Conservation (phyloP, 2,329 filamentous ascomycete genomes). For the Paraphaeosphaeria minitans region DNA sequence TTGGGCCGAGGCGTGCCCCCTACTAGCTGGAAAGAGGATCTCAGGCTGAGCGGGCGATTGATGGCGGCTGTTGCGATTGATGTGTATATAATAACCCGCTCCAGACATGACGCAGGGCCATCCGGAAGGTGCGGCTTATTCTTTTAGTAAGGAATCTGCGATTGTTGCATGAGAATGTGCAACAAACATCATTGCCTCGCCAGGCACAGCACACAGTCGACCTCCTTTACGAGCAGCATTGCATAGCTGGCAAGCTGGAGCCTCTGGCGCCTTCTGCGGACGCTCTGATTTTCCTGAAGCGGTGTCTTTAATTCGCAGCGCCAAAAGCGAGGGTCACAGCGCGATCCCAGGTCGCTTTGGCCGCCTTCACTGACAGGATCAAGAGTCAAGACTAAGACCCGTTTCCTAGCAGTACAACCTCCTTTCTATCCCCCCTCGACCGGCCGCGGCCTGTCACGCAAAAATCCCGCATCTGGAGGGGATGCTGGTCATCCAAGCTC, state of each 20-base stretch:
- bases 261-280: neutral
- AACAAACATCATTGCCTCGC: neutral
- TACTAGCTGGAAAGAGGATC: constrained; percentile 4
- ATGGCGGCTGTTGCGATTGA: neutral
- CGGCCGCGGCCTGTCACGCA: neutral
- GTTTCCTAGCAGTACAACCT: neutral
- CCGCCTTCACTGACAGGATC: constrained; percentile 4
- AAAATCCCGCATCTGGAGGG: constrained; percentile 4
- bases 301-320: neutral
- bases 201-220: neutral
- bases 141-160: constrained; percentile 3
- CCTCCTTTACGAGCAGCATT: neutral
- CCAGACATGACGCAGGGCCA: neutral
- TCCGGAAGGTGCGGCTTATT: neutral
- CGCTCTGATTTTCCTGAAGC: neutral
- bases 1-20: constrained; percentile 7
- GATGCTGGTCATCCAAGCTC: neutral
- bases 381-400: constrained; percentile 1
- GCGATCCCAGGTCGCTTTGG: constrained; percentile 1
- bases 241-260: constrained; percentile 4
- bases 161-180: neutral
- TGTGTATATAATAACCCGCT: neutral
- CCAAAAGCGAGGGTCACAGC: constrained; percentile 6
- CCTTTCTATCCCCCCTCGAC: neutral
- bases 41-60: neutral